These are phyloP conservation scores for Stachybotrys echinatus DNA, from an alignment of 2,329 filamentous ascomycete genomes.

Conservation along the genomic window DNA sequence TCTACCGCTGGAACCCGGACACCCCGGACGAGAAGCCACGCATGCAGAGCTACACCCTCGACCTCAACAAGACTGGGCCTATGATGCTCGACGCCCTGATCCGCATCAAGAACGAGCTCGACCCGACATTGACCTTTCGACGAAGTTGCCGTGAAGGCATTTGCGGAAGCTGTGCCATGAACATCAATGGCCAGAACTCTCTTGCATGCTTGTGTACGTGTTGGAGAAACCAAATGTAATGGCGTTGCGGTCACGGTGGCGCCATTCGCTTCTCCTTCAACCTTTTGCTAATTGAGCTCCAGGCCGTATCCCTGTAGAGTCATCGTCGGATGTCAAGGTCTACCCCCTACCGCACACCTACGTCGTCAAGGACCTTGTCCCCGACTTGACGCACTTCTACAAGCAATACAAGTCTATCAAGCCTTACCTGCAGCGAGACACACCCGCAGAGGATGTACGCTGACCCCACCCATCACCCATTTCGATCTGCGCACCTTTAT, in stretches of 20 bases:
- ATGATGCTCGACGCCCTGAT: constrained; percentile 98
- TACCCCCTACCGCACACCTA: constrained; percentile 98
- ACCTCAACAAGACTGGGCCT: constrained; percentile 97
- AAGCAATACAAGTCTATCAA: constrained; percentile 99
- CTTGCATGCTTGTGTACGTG: constrained; percentile 85
- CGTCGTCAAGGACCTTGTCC: constrained; percentile 97
- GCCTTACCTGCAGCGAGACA: constrained; percentile 92
- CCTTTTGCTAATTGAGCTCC: constrained; percentile 20
- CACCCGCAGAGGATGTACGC: constrained; percentile 75
- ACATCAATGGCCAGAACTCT: constrained; percentile 98
- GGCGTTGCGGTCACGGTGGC: too few species aligned
- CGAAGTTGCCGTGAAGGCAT: constrained; percentile 97
- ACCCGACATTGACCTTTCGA: constrained; percentile 94
- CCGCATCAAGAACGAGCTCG: constrained; percentile 97
- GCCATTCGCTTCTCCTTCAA: constrained; percentile 20
- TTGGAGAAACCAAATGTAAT: not conserved
- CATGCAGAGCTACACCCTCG: constrained; percentile 93
- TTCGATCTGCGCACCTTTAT: not conserved
- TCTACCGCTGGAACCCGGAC: constrained; percentile 99
- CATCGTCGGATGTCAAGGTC: constrained; percentile 77
- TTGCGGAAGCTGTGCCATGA: constrained; percentile 98
- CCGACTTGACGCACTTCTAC: constrained; percentile 97
- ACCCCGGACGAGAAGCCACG: constrained; percentile 84
- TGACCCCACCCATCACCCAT: not conserved
- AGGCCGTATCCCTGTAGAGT: constrained; percentile 92